Base-by-base conservation (phyloP, 1,284 basidiomycete species). In the Ceratorhiza oryzae-sativae region DNA sequence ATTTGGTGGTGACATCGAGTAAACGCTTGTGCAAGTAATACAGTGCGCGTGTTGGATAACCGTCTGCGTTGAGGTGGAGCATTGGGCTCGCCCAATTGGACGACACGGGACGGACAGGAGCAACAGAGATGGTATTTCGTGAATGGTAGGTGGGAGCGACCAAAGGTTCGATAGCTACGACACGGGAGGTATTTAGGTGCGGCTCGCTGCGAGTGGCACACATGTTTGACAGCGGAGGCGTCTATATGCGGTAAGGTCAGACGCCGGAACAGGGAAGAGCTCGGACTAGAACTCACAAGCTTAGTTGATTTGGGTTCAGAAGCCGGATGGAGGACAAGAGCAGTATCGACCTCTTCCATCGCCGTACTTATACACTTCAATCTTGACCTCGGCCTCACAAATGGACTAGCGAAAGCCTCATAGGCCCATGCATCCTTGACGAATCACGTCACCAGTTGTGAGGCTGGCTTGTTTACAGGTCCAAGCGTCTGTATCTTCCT, bases 1-100 rank as follows among this genome's bases (percentile, higher is more conserved):
- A 30, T n/a, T 49, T 34, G 25, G 49, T 27, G 4, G n/a, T 3
- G n/a, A 45, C 8, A 12, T 55, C 65, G 12, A 68, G 51, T 30
- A 68, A 36, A 1, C 51, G 23, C 42, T 56, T 68, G 51, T 68
- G 65, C 12, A 68, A 39, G 20, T 68, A 68, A 36, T 68, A 68
- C 1, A 68, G 65, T 20, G 65, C 65, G 27, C 53, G 65, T n/a
- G 49, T 68, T 3, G 65, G 65, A 36, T 68, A 68, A 1, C 65
- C 65, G 25, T 41, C 25, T 9, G 49, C 20, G 13, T 68, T 49
- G 39, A 68, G 65, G 12, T 68, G 65, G 39, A 41, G 49, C 65
- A 68, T 68, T 23, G 45, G 27, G 27, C 15, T 45, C 15, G 32
- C 36, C 3, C 18, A 65, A 18, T 25, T 32, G 39, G 27, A 20